phyloP scores from a whole-genome alignment of 345 rosid genomes.

The Eucalyptus marginata region DNA sequence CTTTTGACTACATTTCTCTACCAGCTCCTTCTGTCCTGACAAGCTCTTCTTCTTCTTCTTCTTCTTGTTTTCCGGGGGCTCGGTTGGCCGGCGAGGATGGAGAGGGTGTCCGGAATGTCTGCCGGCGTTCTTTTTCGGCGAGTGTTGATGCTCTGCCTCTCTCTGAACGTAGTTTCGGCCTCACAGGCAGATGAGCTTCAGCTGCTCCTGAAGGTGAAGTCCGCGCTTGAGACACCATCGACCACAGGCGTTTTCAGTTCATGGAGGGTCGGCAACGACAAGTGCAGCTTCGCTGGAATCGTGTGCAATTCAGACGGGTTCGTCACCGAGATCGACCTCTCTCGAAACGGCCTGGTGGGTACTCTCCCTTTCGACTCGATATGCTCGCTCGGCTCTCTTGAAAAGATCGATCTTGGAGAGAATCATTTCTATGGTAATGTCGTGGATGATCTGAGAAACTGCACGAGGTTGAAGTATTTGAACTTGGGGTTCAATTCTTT shows the following conservation, averaged over 20 bases:
- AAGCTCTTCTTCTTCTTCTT: not conserved
- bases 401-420: slow-evolving; percentile 34
- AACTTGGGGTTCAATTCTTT: slow-evolving; percentile 48
- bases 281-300: slow-evolving; percentile 46
- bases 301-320: slow-evolving; percentile 27
- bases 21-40: not conserved
- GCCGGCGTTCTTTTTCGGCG: not conserved
- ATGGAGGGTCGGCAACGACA: slow-evolving; percentile 23
- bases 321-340: slow-evolving; percentile 51
- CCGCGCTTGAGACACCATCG: slow-evolving; percentile 16
- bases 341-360: slow-evolving; percentile 24
- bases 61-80: not conserved
- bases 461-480: slow-evolving; percentile 34
- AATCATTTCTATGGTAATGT: slow-evolving; percentile 40
- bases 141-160: not conserved
- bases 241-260: slow-evolving; percentile 15
- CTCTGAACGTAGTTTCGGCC: not conserved
- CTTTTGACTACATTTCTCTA: not conserved
- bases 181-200: slow-evolving; percentile 22
- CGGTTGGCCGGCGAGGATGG: not conserved
- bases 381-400: slow-evolving; percentile 33
- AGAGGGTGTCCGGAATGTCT: not conserved
- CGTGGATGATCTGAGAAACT: slow-evolving; percentile 18
- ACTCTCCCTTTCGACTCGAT: slow-evolving; percentile 41
- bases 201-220: slow-evolving; percentile 31